phyloP scores from a whole-genome alignment of 177 flowering plant genomes.

The Vitis hybrid region DNA sequence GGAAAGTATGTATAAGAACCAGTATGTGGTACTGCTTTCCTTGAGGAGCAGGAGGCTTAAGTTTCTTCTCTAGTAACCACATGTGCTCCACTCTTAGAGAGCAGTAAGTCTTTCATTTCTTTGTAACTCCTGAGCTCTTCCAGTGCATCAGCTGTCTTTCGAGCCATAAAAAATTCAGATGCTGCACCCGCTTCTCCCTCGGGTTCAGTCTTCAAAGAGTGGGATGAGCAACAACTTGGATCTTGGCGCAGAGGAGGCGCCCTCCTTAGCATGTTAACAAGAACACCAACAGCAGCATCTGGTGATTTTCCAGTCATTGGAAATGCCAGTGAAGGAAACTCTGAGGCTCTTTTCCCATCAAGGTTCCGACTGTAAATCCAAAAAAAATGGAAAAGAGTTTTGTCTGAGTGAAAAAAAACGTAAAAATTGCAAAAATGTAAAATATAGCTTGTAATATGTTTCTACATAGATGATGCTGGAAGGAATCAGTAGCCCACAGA shows the following conservation, averaged over 20 bases:
- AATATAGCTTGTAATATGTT: too few species aligned
- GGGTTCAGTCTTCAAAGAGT: constrained; percentile 39
- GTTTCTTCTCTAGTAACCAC: constrained; percentile 15
- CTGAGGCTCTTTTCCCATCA: constrained; percentile 43
- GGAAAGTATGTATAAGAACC: too few species aligned
- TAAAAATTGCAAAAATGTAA: too few species aligned
- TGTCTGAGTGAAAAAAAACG: too few species aligned
- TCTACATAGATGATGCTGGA: too few species aligned
- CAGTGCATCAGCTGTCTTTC: constrained; percentile 80
- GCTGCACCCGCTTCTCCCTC: constrained; percentile 44
- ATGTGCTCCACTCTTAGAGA: constrained; percentile 60
- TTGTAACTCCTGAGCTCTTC: constrained; percentile 79
- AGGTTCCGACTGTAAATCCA: constrained; percentile 29
- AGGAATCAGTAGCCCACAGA: too few species aligned
- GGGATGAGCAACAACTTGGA: constrained; percentile 51
- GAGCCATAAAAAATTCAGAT: constrained; percentile 59
- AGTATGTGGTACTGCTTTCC: too few species aligned
- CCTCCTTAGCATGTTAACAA: constrained; percentile 81
- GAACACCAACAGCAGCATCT: constrained; percentile 86
- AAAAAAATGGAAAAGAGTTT: background rate
- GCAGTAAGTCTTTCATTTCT: constrained; percentile 75
- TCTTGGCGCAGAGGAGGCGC: constrained; percentile 91
- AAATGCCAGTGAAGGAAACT: constrained; percentile 36
- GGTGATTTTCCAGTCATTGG: constrained; percentile 60
- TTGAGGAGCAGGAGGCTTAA: background rate